Evolutionary conservation across 2,329 filamentous ascomycete genomes (phyloP).

Genomic region (Cladosporium sp.): DNA sequence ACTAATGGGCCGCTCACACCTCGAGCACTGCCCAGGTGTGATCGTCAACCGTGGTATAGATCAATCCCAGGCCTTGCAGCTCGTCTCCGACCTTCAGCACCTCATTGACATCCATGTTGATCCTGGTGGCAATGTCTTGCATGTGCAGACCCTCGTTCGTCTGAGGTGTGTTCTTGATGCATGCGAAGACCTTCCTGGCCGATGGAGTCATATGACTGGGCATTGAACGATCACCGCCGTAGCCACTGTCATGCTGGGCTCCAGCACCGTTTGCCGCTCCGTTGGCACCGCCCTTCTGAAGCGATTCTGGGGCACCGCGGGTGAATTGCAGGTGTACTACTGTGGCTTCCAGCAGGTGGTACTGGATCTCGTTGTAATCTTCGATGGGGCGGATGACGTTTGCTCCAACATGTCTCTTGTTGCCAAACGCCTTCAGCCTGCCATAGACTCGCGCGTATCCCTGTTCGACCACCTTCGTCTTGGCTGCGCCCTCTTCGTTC

Average conservation of each 20-base stretch:
- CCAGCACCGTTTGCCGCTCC: conserved; percentile 23
- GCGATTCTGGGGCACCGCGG: conserved; percentile 56
- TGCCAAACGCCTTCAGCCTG: conserved; percentile 75
- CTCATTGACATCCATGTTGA: conserved; percentile 64
- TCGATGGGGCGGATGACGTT: conserved; percentile 74
- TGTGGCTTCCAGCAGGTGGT: conserved; percentile 85
- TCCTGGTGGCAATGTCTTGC: conserved; percentile 65
- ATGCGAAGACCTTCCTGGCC: conserved; percentile 67
- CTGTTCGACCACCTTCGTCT: conserved; percentile 60
- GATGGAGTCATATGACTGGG: conserved; percentile 41
- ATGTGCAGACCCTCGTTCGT: conserved; percentile 81
- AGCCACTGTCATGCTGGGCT: conserved; percentile 32
- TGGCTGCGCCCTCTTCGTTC: conserved; percentile 36
- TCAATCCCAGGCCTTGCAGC: conserved; percentile 65
- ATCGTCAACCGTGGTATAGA: conserved; percentile 91
- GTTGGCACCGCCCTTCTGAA: conserved; percentile 36
- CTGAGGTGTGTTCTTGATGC: conserved; percentile 63
- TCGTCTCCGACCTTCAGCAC: conserved; percentile 78
- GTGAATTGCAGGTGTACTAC: conserved; percentile 83
- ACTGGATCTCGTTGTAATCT: conserved; percentile 89
- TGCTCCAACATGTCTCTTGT: conserved; percentile 75
- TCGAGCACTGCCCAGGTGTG: conserved; percentile 86
- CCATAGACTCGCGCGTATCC: conserved; percentile 84
- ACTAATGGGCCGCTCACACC: conserved; percentile 38
- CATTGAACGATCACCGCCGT: conserved; percentile 30